Base-by-base conservation (phyloP, 2,329 filamentous ascomycete genomes). In the Colletotrichum zoysiae region DNA sequence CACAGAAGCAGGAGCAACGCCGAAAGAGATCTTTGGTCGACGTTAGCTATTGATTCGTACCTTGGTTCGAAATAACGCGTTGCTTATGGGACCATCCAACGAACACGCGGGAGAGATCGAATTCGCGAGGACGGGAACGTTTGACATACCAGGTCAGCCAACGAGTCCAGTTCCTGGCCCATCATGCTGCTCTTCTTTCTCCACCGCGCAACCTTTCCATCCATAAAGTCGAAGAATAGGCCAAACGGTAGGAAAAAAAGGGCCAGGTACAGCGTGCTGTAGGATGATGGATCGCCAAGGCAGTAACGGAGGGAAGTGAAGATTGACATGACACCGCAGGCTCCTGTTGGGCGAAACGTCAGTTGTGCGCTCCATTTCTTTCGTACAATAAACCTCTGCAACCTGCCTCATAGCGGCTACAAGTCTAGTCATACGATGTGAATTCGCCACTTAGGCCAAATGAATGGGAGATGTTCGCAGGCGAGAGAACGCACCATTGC, bases 171-270 rank as follows among this genome's bases (percentile, higher is more conserved):
- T 83, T 99, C 96, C 82, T 98, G 95, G 16, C 96, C 96, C 95
- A 99, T 98, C 80, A 99, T 86, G 77, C 93, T 97, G 78, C 94
- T 96, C 91, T 98, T 99, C 84, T 94, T 92, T 81, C 96, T 91
- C 96, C 96, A 98, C 75, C 96, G 88, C 74, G 96, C 96, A 67
- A 99, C 95, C 80, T 95, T 96, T 79, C 96, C 96, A 82, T 99
- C 96, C 88, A 98, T 94, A 80, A 97, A 97, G 82, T 99, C 96
- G 82, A 98, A 98, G 86, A 98, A 98, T 16, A 98, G 86, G 6
- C 95, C 95, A 71, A 98, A 93, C 0, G 95, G 95, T 82, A 98
- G 93, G 82, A 98, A 94, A 5, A 86, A 89, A 60, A 99, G 89
- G 2, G 96, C 95, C 44, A 91, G 84, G 89, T 93, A 98, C 66